Conservation (phyloP, 169 alveolate species). For the Neospora caninum region DNA sequence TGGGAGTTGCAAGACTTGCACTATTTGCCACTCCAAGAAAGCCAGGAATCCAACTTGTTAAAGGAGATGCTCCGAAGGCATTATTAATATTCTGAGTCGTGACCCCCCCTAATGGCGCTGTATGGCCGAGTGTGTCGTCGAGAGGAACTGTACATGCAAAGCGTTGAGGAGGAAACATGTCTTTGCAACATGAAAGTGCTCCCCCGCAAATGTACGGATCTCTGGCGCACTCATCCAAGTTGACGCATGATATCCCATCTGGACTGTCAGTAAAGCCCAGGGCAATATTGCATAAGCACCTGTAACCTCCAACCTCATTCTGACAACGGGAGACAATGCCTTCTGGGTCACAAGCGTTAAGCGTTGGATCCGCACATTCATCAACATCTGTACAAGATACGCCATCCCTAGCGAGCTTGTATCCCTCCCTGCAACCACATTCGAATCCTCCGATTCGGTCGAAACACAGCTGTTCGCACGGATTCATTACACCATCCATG, state of each 20-base stretch:
- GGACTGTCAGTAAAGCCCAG: conserved; percentile 60
- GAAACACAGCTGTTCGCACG: conserved; percentile 71
- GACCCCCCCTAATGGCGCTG: conserved; percentile 22
- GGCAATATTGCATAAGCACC: conserved; percentile 70
- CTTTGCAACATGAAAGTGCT: conserved; percentile 74
- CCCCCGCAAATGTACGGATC: conserved; percentile 77
- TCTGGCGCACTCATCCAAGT: conserved; percentile 73
- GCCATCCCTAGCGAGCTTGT: conserved; percentile 67
- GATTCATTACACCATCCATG: conserved; percentile 71
- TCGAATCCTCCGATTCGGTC: conserved; percentile 66
- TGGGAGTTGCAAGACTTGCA: neutral
- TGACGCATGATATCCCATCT: conserved; percentile 69
- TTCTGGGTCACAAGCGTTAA: conserved; percentile 71
- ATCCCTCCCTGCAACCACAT: conserved; percentile 72
- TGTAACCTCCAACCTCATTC: conserved; percentile 72
- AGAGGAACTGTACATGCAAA: conserved; percentile 66
- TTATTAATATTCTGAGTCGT: neutral
- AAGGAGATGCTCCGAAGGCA: conserved; percentile 8
- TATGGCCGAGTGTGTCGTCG: conserved; percentile 38
- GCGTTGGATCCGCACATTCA: conserved; percentile 69
- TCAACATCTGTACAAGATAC: conserved; percentile 72
- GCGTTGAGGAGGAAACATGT: conserved; percentile 73
- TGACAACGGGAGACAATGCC: conserved; percentile 69
- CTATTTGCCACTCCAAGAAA: neutral
- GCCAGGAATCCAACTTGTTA: conserved; percentile 35